Percentiles rank a stretch among this genome's conserved stretches.
Conservation (phyloP, 1,139 yeast species). For the Debaryomyces udenii region DNA sequence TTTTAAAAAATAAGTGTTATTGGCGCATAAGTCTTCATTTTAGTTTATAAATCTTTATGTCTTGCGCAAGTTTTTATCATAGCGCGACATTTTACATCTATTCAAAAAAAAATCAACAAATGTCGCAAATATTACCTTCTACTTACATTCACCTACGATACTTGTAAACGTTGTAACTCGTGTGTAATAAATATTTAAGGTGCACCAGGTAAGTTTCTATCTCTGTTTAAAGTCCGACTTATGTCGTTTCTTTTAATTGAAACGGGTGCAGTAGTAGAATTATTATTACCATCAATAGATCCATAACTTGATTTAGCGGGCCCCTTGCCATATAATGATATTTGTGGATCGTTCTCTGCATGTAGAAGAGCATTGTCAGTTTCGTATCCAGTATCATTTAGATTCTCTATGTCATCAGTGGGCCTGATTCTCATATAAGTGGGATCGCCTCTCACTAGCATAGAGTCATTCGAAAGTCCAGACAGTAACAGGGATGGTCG, state of each 20-base stretch:
- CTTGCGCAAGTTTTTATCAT: no score
- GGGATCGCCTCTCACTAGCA: conserved; percentile 26
- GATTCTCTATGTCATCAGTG: conserved; percentile 27
- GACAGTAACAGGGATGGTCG: conserved; percentile 11
- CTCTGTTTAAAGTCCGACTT: conserved; percentile 32
- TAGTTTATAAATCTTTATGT: no score
- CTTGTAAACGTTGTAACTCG: no score
- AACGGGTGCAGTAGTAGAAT: conserved; percentile 18
- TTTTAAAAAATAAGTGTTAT: no score
- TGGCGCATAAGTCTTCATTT: no score
- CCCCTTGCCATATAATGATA: conserved; percentile 29
- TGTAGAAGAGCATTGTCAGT: conserved; percentile 46
- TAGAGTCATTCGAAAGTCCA: conserved; percentile 13
- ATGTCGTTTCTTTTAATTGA: conserved; percentile 27
- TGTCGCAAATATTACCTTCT: not conserved
- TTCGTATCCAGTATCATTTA: conserved; percentile 47
- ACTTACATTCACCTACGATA: not conserved
- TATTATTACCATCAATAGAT: conserved; percentile 14
- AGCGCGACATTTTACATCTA: conserved; percentile 4
- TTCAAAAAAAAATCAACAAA: not conserved
- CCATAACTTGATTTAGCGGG: conserved; percentile 23
- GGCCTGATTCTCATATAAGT: conserved; percentile 45
- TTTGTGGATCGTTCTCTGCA: conserved; percentile 35
- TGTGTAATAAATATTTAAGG: not conserved
- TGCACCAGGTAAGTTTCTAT: conserved; percentile 38